Base-by-base conservation (phyloP, 192 early-diverging fungal species). In the Chytriomyces sp. region DNA sequence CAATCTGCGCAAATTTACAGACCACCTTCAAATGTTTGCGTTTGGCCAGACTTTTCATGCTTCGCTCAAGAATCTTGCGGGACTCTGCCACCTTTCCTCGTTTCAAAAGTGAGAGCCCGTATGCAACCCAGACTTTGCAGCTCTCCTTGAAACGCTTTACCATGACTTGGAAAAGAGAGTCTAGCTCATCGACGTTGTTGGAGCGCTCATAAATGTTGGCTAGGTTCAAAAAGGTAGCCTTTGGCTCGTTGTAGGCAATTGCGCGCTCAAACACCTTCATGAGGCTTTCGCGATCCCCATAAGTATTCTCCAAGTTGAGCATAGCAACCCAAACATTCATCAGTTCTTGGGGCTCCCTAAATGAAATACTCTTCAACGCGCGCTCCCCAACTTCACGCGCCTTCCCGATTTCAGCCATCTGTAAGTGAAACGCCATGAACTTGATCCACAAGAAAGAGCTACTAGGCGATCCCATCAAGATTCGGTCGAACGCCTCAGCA, bases 401-500 rank as follows among this genome's bases (percentile, higher is more conserved):
- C 73, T 95, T 95, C 37, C 84, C 89, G 34, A 98, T 88, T 80
- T 99, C 95, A 0, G 94, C 92, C 63, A 96, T 82, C 59, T 95
- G 89, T 2, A 99, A 82, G 72, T 98, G 94, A 86, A 93, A 95
- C 19, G 95, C 94, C 95, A 99, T 99, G 77, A 94, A 99, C 80
- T 99, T 95, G 75, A 99, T 94, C 98, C 98, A 99, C 56, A 99
- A 68, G 83, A 89, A 96, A n/a, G 98, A 99, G 59, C 91, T 93
- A 83, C 96, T 93, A 54, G 98, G 98, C 14, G 94, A 96, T 30
- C 93, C 93, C 49, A 99, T 80, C 31, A 99, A 75, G 56, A 98
- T 78, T 59, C 96, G 89, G 76, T 99, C 97, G 76, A 92, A 99
- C 75, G 96, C 95, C 14, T 86, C 81, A 19, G 92, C 86, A 3